Percentiles rank a stretch among this genome's conserved stretches.
These are phyloP conservation scores for Saccharomycopsis malanga DNA, from an alignment of 805 yeast species.

Conservation along the genomic window DNA sequence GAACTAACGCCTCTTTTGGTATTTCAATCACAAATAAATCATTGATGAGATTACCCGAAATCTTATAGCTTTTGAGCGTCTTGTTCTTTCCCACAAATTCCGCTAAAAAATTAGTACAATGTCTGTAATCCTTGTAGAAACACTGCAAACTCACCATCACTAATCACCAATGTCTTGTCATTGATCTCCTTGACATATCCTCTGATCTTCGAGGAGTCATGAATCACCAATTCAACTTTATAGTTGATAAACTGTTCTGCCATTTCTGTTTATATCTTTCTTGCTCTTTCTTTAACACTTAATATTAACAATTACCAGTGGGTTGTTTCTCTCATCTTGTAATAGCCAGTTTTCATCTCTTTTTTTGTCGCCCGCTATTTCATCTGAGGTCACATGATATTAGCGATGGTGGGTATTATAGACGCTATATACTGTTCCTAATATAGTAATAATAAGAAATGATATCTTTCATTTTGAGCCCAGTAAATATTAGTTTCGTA, in stretches of 20 bases:
- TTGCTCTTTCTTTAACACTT: no score
- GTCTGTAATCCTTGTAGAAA: neutral
- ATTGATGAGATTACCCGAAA: conserved; percentile 36
- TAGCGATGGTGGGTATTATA: no score
- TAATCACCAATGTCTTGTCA: conserved; percentile 33
- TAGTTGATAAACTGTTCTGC: conserved; percentile 38
- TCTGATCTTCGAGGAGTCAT: conserved; percentile 34
- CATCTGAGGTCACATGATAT: no score
- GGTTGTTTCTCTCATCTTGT: no score
- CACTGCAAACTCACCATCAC: conserved; percentile 29
- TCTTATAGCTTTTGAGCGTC: conserved; percentile 14
- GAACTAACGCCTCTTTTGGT: conserved; percentile 30
- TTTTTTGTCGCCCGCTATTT: no score
- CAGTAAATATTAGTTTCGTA: no score
- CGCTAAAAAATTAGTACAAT: conserved; percentile 2
- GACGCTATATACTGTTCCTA: no score
- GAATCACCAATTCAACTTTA: conserved; percentile 37
- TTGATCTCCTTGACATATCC: conserved; percentile 39
- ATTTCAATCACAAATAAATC: conserved; percentile 52
- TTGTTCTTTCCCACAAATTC: conserved; percentile 17
- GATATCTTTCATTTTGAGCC: no score
- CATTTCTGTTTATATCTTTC: no score
- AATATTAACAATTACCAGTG: no score
- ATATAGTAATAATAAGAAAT: no score
- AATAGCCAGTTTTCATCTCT: no score